phyloP scores from a whole-genome alignment of 257 asterid species.

The Ilex aquifolium region DNA sequence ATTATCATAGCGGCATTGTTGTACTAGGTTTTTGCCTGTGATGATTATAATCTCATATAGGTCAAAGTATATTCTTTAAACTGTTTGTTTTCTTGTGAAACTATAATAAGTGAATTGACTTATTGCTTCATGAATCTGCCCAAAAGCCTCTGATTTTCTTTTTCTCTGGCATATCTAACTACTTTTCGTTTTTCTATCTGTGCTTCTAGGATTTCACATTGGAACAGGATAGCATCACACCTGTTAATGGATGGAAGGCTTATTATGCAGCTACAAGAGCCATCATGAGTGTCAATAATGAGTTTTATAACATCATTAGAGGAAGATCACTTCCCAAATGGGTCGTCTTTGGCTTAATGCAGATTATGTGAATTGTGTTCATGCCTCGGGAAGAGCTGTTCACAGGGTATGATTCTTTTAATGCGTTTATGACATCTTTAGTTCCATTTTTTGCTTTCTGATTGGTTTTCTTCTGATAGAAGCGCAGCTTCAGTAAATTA shows the following conservation, averaged over 20 bases:
- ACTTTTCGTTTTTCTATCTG: conserved; percentile 7
- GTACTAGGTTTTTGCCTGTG: too few species aligned
- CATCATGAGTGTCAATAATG: conserved; percentile 57
- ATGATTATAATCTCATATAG: too few species aligned
- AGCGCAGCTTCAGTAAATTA: too few species aligned
- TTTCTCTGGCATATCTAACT: not conserved
- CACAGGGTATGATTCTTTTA: conserved; percentile 64
- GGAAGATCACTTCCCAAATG: conserved; percentile 75
- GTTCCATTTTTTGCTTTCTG: not conserved
- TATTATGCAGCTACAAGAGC: conserved; percentile 95
- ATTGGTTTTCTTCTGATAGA: not conserved
- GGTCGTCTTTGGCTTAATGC: conserved; percentile 87
- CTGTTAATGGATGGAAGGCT: conserved; percentile 93
- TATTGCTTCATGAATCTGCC: too few species aligned
- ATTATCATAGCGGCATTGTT: too few species aligned
- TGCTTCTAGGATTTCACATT: conserved; percentile 71
- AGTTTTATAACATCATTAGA: conserved; percentile 56
- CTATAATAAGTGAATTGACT: too few species aligned
- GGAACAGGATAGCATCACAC: conserved; percentile 75
- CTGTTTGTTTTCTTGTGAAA: too few species aligned
- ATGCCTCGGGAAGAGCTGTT: conserved; percentile 74
- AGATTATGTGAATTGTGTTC: conserved; percentile 90
- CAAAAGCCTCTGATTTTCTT: not conserved
- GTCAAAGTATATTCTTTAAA: too few species aligned
- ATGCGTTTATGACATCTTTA: not conserved